Evolutionary conservation across 2,329 filamentous ascomycete genomes (phyloP), one percentile per base, ranked within the genome.

Genomic region (Diaporthe helianthi): DNA sequence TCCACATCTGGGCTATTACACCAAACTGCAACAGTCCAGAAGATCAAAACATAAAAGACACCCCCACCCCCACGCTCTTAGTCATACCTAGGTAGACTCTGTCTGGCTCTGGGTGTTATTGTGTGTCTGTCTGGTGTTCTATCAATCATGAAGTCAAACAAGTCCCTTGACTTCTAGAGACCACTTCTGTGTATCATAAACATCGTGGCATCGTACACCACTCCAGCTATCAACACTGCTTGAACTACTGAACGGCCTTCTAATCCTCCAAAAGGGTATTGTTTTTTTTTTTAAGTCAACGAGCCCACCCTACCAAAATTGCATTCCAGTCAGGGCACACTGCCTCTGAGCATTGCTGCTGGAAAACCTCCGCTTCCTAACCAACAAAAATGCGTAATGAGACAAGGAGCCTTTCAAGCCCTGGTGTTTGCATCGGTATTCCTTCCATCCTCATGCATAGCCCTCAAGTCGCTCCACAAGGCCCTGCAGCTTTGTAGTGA

Each of bases 401-500:
- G 8, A 47, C 8, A 31, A 49, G 29, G 29, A n/a, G 13, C 29
- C 19, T 41, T 41, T 31, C 51, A 17, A 31, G 17, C 52, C 53
- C 52, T 36, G 41, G 9, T 1, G 17, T 49, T 55, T 13, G 26
- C 41, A 22, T 9, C 19, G 22, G 26, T 26, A 5, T 46, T 22
- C 17, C 17, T 47, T 33, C 17, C 29, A 31, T 7, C 54, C 22
- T 69, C 26, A 71, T n/a, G 49, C 46, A 24, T 53, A 65, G 55
- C 73, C 74, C 70, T 81, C 77, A 3, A 84, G 74, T 69, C 81
- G 79, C 38, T 79, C 77, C 2, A 80, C 79, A 49, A 84, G 77
- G 15, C 76, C 76, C 72, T 81, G 78, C n/a, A 84, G 77, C 24
- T 80, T 78, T 38, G 78, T 77, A 13, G 79, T 75, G 36, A 80